Evolutionary conservation across 371 early-diverging fungal genomes (phyloP).

Genomic region (Rhizoclosmatium hyalinum): DNA sequence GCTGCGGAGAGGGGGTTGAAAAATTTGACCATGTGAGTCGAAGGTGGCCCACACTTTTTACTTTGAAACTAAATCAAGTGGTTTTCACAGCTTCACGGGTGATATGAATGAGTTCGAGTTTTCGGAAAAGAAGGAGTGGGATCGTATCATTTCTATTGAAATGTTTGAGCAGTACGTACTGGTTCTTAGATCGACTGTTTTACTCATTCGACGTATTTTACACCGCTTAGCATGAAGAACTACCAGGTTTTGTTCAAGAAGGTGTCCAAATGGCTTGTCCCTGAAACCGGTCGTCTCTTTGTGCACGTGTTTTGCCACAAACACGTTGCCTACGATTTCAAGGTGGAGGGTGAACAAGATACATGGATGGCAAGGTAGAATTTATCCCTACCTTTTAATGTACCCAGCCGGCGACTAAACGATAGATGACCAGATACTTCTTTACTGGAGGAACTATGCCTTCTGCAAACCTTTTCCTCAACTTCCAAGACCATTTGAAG

Average conservation of each 20-base stretch:
- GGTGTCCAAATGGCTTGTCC: slow-evolving; percentile 57
- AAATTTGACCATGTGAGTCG: slow-evolving; percentile 50
- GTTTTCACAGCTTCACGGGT: slow-evolving; percentile 44
- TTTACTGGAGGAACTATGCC: slow-evolving; percentile 70
- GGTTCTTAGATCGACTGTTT: not conserved
- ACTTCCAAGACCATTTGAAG: slow-evolving; percentile 57
- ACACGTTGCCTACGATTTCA: slow-evolving; percentile 63
- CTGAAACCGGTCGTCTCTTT: slow-evolving; percentile 56
- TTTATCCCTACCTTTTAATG: too few species aligned
- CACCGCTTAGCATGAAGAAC: slow-evolving; percentile 68
- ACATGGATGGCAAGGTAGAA: too few species aligned
- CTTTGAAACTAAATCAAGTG: too few species aligned
- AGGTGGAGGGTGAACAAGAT: slow-evolving; percentile 44
- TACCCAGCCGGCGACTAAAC: slow-evolving; percentile 35
- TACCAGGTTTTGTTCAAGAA: slow-evolving; percentile 55
- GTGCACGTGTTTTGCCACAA: slow-evolving; percentile 65
- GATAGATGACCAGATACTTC: slow-evolving; percentile 71
- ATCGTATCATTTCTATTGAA: not conserved
- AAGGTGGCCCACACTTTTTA: too few species aligned
- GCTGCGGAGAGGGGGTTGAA: slow-evolving; percentile 49
- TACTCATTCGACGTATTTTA: not conserved
- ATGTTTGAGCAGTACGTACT: not conserved
- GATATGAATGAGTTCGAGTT: slow-evolving; percentile 52
- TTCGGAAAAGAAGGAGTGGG: slow-evolving; percentile 21
- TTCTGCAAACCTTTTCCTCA: slow-evolving; percentile 55